Base-by-base conservation (phyloP, 148 eudicot genomes). In the Rhododendron kiyosumense region DNA sequence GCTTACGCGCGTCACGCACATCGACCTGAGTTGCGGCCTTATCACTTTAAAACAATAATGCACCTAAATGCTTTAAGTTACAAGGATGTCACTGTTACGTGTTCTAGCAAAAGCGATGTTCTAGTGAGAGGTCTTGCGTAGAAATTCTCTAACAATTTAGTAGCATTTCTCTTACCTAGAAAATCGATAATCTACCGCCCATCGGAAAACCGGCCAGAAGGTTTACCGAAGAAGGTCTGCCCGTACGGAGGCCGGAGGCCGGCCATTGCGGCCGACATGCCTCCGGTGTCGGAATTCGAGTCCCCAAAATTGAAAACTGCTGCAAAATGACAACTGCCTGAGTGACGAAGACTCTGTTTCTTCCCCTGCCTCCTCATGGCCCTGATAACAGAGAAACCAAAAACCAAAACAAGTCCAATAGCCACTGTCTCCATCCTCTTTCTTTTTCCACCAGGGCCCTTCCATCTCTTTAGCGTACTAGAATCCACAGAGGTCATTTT, bases 221-320 rank as follows among this genome's bases (percentile, higher is more conserved):
- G 95, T 81, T 69, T 77, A 36, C 85, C 90, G 86, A 96, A 96
- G 83, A 85, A 94, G 24, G 98, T 89, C 90, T 91, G 90, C 8
- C 98, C 96, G 51, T 86, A 59, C 6, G 98, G 98, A 1, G 91
- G 86, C 4, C 63, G 86, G 34, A 88, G 89, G 83, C 90, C 98
- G 32, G 95, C 96, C 45, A 96, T 93, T 5, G 93, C 94, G 0
- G 98, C 98, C 7, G 98, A 96, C 30, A 93, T 88, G 54, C 96
- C 92, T 3, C 98, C 98, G 13, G 98, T 94, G 88, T 96, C 98
- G 12, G 98, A 96, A 78, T 96, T 96, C 0, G 98, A 96, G 90
- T 96, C 98, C 1, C 98, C 98, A 30, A 96, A 96, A 90, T 93
- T 94, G 87, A 92, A 96, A 10, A 96, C 87, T 0, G 97, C 97